Percentiles rank a stretch among this genome's conserved stretches.
These are phyloP conservation scores for Globisporangium iwayamae DNA, from an alignment of 352 stramenopile species.

Conservation along the genomic window DNA sequence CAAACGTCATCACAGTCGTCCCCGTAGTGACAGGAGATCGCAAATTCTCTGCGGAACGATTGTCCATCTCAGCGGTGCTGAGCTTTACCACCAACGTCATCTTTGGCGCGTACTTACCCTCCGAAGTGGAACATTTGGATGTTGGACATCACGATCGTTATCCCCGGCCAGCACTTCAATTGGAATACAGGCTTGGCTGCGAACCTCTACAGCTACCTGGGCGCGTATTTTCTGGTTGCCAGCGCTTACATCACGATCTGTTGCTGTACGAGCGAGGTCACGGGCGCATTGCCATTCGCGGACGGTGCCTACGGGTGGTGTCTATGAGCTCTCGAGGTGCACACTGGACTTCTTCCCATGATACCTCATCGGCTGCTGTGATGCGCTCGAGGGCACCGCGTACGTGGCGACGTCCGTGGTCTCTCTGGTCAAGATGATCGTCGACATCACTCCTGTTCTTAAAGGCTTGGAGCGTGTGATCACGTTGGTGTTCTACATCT, in stretches of 20 bases:
- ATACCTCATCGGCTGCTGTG: conserved; percentile 34
- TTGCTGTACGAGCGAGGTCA: conserved; percentile 28
- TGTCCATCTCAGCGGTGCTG: no score
- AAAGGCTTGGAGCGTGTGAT: conserved; percentile 4
- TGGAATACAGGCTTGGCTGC: conserved; percentile 26
- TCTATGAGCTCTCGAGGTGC: conserved; percentile 7
- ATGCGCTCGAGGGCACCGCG: conserved; percentile 39
- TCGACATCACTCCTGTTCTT: neutral
- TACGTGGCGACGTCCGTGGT: conserved; percentile 33
- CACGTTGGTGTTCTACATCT: conserved; percentile 18
- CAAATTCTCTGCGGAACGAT: no score
- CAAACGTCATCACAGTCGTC: no score
- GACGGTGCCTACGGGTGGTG: conserved; percentile 19
- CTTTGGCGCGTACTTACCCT: no score
- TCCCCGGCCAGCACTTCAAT: conserved; percentile 33
- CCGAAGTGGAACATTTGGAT: conserved; percentile 26
- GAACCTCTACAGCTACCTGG: conserved; percentile 23
- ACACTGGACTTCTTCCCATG: conserved; percentile 15
- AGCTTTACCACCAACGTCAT: no score
- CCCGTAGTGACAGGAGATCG: no score
- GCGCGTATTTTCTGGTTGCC: conserved; percentile 22
- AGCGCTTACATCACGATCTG: conserved; percentile 24
- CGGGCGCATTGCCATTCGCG: conserved; percentile 27
- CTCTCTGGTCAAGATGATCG: conserved; percentile 20
- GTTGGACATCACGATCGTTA: conserved; percentile 29